Base-by-base conservation (phyloP, 1,284 basidiomycete genomes). In the Moniliophthora roreri region DNA sequence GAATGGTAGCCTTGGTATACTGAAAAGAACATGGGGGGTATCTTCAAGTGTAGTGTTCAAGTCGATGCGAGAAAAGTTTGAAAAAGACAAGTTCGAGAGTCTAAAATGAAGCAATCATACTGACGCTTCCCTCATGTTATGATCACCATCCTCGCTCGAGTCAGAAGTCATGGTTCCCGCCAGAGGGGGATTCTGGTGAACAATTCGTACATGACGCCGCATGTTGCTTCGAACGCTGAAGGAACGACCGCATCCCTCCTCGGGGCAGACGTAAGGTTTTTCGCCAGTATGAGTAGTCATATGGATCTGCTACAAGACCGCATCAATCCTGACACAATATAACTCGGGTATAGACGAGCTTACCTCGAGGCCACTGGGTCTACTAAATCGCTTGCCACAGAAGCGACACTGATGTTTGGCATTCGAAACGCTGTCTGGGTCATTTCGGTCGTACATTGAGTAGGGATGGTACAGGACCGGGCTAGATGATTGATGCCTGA, bases 221-320 rank as follows among this genome's bases (percentile, higher is more conserved):
- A 81, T 79, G 66, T 82, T 82, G 63, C 77, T 79, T 63, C 78
- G 71, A 42, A 82, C 80, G 60, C 76, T 78, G 63, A 82, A 82
- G 44, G 71, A 71, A 48, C 79, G 74, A 24, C 75, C 77, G 63
- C 80, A 82, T 47, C 76, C 75, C 53, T 77, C 76, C 60, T 73
- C 72, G 20, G 78, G 74, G 61, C 80, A 81, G 54, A 73, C 66
- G 64, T 76, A 80, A 20, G 79, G 79, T 64, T 78, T 80, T 60
- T 80, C 79, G 23, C 79, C 79, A 20, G 79, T 82, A 64, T 82
- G 80, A 35, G 76, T 80, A 58, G 81, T 79, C 54, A 79, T 66
- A 62, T 82, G 79, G 55, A 81, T 81, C 78, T 80, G n/a, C n/a
- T n/a, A n/a, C n/a, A n/a, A n/a, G n/a, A n/a, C n/a, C n/a, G n/a